phyloP scores from a whole-genome alignment of 129 eudicot species.

The Artemisia tridentata region DNA sequence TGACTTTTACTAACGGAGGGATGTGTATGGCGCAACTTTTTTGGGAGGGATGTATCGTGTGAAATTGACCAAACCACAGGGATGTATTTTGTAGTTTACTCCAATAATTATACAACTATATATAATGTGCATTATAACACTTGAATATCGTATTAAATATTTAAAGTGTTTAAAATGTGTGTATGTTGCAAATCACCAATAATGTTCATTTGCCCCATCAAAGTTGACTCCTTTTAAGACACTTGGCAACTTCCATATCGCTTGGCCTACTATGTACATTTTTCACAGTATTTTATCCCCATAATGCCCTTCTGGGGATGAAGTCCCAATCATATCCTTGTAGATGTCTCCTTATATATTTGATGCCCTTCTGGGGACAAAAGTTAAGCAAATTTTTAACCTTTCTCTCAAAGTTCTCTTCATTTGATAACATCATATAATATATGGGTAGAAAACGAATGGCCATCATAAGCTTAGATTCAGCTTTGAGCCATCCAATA shows the following conservation, averaged over 20 bases:
- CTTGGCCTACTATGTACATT: conserved; percentile 29
- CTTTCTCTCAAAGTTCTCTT: conserved; percentile 5
- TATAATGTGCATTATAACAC: conserved; percentile 6
- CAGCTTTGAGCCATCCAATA: conserved; percentile 37
- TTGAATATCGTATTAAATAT: conserved; percentile 1
- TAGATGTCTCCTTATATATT: conserved; percentile 30
- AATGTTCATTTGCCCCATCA: conserved; percentile 6
- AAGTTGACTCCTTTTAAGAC: conserved; percentile 27
- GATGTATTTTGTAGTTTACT: too few relatives aligned
- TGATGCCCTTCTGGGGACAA: not conserved
- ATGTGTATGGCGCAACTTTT: too few relatives aligned
- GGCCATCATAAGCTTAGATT: conserved; percentile 44
- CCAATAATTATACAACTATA: conserved; percentile 14
- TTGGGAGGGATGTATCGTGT: too few relatives aligned
- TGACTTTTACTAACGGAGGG: too few relatives aligned
- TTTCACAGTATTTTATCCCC: conserved; percentile 15
- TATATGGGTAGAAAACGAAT: conserved; percentile 44
- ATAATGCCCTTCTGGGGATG: conserved; percentile 17
- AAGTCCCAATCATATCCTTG: conserved; percentile 28
- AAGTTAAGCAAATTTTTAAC: conserved; percentile 17
- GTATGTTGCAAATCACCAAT: conserved; percentile 13
- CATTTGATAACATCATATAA: conserved; percentile 9
- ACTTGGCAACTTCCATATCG: conserved; percentile 40
- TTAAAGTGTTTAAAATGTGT: conserved; percentile 5
- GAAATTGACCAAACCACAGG: too few relatives aligned